A percentile compares a stretch with the other conserved stretches of the same genome.
Conservation (phyloP, 2,329 filamentous ascomycete genomes). For the Hypoxylon sp. region DNA sequence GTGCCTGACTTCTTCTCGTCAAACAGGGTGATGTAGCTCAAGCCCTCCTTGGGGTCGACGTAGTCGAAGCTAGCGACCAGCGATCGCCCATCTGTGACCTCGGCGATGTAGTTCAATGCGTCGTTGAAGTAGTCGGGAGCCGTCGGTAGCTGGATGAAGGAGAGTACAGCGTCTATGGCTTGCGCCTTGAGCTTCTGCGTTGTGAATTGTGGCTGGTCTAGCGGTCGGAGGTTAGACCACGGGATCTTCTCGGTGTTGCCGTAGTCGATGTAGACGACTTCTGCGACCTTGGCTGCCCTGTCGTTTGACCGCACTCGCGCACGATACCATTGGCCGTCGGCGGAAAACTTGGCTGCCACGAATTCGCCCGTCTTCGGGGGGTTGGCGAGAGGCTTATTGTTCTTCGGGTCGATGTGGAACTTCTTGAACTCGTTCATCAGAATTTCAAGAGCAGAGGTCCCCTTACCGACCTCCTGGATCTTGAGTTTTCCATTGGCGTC, state of each 20-base stretch:
- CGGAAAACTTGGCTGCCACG: constrained; percentile 90
- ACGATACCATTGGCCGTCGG: constrained; percentile 94
- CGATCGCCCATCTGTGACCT: constrained; percentile 79
- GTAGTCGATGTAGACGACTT: constrained; percentile 96
- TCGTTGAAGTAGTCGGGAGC: constrained; percentile 86
- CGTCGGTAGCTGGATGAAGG: constrained; percentile 88
- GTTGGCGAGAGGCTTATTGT: constrained; percentile 77
- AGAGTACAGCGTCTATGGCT: constrained; percentile 86
- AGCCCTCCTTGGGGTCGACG: constrained; percentile 80
- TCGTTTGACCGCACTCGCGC: constrained; percentile 93
- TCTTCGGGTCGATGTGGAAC: constrained; percentile 88
- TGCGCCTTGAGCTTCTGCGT: constrained; percentile 86
- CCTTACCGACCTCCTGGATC: constrained; percentile 88
- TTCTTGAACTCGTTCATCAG: constrained; percentile 92
- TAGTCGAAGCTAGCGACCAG: constrained; percentile 94
- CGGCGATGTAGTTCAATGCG: constrained; percentile 78
- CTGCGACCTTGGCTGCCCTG: constrained; percentile 86
- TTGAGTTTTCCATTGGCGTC: constrained; percentile 86
- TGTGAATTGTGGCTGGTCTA: constrained; percentile 83
- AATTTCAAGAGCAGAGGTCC: constrained; percentile 85
- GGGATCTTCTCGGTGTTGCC: constrained; percentile 92
- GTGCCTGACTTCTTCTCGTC: constrained; percentile 70
- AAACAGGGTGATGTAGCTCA: constrained; percentile 88
- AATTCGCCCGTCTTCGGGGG: constrained; percentile 91
- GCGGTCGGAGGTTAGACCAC: constrained; percentile 85